phyloP scores from a whole-genome alignment of 176 grass and related monocot genomes.

The Phragmites australis region DNA sequence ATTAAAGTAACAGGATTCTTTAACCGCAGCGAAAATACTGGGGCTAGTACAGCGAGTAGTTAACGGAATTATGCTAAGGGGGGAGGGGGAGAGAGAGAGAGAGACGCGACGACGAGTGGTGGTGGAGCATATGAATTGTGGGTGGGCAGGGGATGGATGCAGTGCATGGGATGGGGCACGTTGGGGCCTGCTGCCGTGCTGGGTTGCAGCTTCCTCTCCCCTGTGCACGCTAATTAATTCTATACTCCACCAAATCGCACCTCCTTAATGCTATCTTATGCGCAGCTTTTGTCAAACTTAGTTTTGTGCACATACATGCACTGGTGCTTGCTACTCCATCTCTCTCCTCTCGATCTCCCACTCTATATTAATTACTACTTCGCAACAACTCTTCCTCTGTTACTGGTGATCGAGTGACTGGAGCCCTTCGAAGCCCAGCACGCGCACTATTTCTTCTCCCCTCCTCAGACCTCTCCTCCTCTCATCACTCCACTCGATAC shows the following conservation, averaged over 20 bases:
- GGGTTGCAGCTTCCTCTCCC: conserved; percentile 55
- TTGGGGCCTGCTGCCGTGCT: conserved; percentile 52
- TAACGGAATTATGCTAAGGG: conserved; percentile 23
- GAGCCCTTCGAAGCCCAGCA: conserved; percentile 30
- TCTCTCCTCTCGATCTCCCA: background rate
- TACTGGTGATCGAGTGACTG: conserved; percentile 39
- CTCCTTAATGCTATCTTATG: conserved; percentile 30
- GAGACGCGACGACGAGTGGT: conserved; percentile 24
- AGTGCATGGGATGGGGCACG: conserved; percentile 62
- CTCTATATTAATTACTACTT: conserved; percentile 41
- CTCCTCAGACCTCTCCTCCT: conserved; percentile 11
- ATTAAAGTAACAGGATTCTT: conserved; percentile 43
- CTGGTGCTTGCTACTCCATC: background rate
- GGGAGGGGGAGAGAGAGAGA: conserved; percentile 27
- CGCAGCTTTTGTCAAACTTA: conserved; percentile 53
- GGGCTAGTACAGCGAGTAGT: conserved; percentile 32
- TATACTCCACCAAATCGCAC: conserved; percentile 45
- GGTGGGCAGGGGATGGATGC: conserved; percentile 55
- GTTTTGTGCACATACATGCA: conserved; percentile 54
- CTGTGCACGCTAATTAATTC: conserved; percentile 42
- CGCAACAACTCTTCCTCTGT: conserved; percentile 30
- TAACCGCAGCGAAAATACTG: conserved; percentile 26
- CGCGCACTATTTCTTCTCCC: conserved; percentile 52
- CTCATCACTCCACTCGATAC: background rate
- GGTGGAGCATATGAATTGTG: conserved; percentile 51